Conservation (phyloP, 768 basidiomycete genomes). For the Tremella yokohamensis region DNA sequence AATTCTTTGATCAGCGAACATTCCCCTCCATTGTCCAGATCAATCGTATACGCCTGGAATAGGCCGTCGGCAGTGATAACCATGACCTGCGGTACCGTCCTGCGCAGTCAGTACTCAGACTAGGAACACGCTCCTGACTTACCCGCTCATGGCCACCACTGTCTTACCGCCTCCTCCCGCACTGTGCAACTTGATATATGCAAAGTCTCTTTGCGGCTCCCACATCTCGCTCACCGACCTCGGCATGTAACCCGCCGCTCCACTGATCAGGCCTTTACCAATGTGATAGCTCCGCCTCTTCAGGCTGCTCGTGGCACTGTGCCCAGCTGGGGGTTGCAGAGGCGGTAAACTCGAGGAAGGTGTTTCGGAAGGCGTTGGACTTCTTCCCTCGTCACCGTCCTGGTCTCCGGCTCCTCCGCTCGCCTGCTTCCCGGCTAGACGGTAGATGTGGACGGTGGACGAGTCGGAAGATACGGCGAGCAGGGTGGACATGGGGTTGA, state of each 20-base stretch:
- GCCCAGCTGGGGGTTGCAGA: conserved; percentile 12
- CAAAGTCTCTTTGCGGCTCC: conserved; percentile 94
- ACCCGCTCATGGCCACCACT: conserved; percentile 87
- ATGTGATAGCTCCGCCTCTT: conserved; percentile 43
- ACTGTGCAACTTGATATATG: conserved; percentile 70
- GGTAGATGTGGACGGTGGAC: conserved; percentile 96
- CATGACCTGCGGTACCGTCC: conserved; percentile 94
- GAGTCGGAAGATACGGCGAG: conserved; percentile 86
- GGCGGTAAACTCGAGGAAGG: conserved; percentile 33
- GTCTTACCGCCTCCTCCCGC: conserved; percentile 68
- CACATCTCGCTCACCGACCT: conserved; percentile 89
- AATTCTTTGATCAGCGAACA: conserved; percentile 94
- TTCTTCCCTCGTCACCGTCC: conserved; percentile 4
- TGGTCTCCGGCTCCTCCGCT: conserved; percentile 4
- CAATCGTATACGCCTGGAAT: conserved; percentile 93
- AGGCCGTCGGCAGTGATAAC: conserved; percentile 92
- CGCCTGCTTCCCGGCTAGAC: conserved; percentile 57
- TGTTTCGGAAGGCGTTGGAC: conserved; percentile 34
- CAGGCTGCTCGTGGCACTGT: conserved; percentile 38
- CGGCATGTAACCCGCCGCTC: conserved; percentile 56
- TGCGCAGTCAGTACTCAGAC: conserved; percentile 44
- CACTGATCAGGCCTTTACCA: conserved; percentile 49
- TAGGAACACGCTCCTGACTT: conserved; percentile 48
- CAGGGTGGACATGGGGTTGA: conserved; percentile 77
- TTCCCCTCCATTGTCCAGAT: conserved; percentile 92